Percentiles rank a stretch among this genome's conserved stretches.
These are phyloP conservation scores for Vinca minor DNA, from an alignment of 257 asterid genomes.

Conservation along the genomic window DNA sequence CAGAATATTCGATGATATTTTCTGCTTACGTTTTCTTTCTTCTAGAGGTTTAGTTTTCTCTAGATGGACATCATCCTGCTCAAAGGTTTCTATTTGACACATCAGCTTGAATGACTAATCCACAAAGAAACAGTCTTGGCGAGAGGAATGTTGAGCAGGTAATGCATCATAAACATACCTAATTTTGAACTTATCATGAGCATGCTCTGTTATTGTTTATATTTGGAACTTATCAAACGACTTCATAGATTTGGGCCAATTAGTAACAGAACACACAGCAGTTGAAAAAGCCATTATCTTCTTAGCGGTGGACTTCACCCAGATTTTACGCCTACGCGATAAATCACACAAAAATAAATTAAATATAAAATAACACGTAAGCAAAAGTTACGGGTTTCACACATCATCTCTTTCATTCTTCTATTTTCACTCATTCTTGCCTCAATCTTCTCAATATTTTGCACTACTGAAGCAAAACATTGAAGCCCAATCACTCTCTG, in stretches of 20 bases:
- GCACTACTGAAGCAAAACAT: too few relatives aligned
- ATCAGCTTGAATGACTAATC: slow-evolving; percentile 44
- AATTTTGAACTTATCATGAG: too few relatives aligned
- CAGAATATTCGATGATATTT: neutral
- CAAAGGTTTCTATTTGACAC: slow-evolving; percentile 22
- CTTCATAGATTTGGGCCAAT: too few relatives aligned
- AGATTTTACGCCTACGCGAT: too few relatives aligned
- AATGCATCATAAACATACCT: neutral
- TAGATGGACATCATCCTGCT: slow-evolving; percentile 22
- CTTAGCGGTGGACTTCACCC: neutral
- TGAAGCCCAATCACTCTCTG: too few relatives aligned
- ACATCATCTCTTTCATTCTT: too few relatives aligned
- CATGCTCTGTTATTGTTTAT: neutral
- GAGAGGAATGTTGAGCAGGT: slow-evolving; percentile 60
- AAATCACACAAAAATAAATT: too few relatives aligned
- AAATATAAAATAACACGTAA: too few relatives aligned
- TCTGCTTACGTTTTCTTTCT: neutral
- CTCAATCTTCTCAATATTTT: too few relatives aligned
- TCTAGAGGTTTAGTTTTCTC: slow-evolving; percentile 17
- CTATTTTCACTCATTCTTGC: too few relatives aligned
- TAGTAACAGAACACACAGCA: neutral
- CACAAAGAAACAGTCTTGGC: slow-evolving; percentile 35
- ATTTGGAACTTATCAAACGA: neutral
- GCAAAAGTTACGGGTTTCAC: too few relatives aligned
- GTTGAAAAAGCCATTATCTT: neutral